Conservation (phyloP, 1,284 basidiomycete genomes). For the Schizophyllum amplum region DNA sequence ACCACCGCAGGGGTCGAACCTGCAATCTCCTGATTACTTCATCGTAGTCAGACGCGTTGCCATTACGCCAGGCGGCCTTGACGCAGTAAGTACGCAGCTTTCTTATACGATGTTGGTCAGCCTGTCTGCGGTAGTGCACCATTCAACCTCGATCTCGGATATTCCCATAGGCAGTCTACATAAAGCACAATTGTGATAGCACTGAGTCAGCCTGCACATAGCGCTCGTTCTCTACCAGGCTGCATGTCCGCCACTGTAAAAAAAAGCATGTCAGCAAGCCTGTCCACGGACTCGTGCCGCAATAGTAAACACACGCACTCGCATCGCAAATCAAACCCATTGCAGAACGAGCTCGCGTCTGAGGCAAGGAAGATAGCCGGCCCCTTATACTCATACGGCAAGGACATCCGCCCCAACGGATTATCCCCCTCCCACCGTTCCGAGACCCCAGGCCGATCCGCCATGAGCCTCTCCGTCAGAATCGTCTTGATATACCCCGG, state of each 20-base stretch:
- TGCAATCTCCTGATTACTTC: constrained; percentile 64
- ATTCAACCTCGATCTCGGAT: too few relatives aligned
- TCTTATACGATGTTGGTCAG: too few relatives aligned
- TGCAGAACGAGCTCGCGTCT: constrained; percentile 60
- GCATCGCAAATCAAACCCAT: constrained; percentile 32
- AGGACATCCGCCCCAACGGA: constrained; percentile 62
- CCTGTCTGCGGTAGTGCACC: too few relatives aligned
- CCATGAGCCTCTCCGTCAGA: constrained; percentile 50
- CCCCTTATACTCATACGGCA: constrained; percentile 65
- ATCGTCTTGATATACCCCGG: constrained; percentile 66
- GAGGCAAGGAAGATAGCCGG: constrained; percentile 67
- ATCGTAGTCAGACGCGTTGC: too few relatives aligned
- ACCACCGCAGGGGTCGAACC: constrained; percentile 51
- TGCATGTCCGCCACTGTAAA: neutral
- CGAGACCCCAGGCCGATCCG: neutral
- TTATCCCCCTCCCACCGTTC: constrained; percentile 38
- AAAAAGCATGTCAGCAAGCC: neutral
- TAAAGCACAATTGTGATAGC: too few relatives aligned
- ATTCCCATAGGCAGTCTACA: too few relatives aligned
- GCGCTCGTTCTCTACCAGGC: neutral
- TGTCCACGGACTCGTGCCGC: neutral
- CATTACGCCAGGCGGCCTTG: too few relatives aligned
- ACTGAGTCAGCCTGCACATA: neutral
- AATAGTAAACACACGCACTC: constrained; percentile 50
- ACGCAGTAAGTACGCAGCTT: too few relatives aligned